Base-by-base conservation (phyloP, 768 basidiomycete genomes). In the Xerocomellus dryophilus region DNA sequence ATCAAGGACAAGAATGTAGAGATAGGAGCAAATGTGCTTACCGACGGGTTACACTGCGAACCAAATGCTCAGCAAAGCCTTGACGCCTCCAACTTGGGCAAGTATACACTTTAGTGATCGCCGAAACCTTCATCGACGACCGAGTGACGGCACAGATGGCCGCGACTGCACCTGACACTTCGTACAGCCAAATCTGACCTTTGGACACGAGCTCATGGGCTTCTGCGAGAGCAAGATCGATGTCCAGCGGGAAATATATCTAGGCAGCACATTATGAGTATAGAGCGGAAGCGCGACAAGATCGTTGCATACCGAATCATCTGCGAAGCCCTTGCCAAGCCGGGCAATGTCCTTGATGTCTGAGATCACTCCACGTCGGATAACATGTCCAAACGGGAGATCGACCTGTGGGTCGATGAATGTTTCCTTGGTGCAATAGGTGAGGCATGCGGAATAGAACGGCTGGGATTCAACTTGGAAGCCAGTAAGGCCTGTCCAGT, bases 31-130 rank as follows among this genome's bases (percentile, higher is more conserved):
- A 21, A 18, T 21, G 31, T 15, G 64, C 78, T 57, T 45, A 80
- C 79, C 65, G 69, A 15, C 61, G 64, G 43, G 77, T 78, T 23
- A 82, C 79, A 53, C 67, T 65, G 23, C 76, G 71, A 15, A 84
- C 83, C 35, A 84, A 65, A 42, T 72, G 71, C 63, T 80, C 78
- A 15, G 81, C 83, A 61, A 76, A 78, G 7, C 83, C 78, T 32
- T 63, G 66, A 12, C 76, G 68, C 51, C 81, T 66, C 72, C 73
- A 80, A 23, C 61, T 60, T 0, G 74, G 71, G 31, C 74, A 73
- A 18, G 82, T 84, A 62, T 78, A 81, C 2, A 83, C 81, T 64
- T 83, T 84, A 8, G 81, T 81, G 58, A 83, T 81, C 3, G 79
- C 80, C 14, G 78, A 76, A 21, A 81, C 78, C 11, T 68, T 70